These are phyloP conservation scores for Solanum virginianum DNA, from an alignment of 257 asterid genomes.

Conservation along the genomic window DNA sequence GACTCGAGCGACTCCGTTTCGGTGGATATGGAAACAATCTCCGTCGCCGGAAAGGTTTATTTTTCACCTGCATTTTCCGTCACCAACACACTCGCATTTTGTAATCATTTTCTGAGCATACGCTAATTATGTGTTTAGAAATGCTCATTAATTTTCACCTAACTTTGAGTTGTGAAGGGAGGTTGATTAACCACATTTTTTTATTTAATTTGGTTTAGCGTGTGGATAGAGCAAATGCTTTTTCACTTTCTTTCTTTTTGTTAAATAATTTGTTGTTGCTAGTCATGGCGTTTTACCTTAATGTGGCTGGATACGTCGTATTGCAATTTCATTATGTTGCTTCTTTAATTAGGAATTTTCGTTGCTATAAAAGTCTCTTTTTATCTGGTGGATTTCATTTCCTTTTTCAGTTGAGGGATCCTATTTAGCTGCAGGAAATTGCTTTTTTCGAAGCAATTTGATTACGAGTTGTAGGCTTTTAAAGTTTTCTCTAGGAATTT, in stretches of 20 bases:
- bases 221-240: not conserved
- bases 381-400: not conserved
- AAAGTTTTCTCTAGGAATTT: not conserved
- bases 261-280: not conserved
- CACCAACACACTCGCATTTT: not conserved
- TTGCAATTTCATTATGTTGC: not conserved
- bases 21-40: constrained; percentile 69
- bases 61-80: constrained; percentile 11
- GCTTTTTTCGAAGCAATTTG: not conserved
- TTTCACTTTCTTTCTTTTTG: not conserved
- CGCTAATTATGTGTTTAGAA: not conserved
- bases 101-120: not conserved
- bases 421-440: not conserved
- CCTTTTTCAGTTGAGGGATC: not conserved
- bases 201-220: not conserved
- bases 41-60: constrained; percentile 78
- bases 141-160: not conserved
- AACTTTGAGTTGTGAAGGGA: not conserved
- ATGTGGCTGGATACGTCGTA: not conserved
- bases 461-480: not conserved
- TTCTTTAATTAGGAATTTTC: not conserved
- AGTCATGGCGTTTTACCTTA: not conserved
- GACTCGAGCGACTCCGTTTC: constrained; percentile 92
- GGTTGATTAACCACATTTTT: not conserved
- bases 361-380: not conserved